Evolutionary conservation across 2,329 filamentous ascomycete genomes (phyloP).

Genomic region (Escovopsis weberi): DNA sequence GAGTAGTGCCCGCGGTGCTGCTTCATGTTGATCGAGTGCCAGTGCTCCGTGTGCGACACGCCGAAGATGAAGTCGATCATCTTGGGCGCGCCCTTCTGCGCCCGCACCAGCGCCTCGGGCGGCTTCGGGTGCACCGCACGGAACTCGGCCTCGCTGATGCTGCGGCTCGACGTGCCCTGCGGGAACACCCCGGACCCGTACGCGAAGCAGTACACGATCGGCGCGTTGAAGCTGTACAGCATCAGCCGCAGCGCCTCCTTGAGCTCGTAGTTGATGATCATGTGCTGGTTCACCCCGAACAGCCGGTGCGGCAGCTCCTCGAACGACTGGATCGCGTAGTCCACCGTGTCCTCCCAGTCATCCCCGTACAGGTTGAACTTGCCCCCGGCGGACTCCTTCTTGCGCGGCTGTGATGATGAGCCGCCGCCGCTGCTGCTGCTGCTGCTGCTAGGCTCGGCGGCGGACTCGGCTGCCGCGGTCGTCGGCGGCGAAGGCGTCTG

Average conservation of each 20-base stretch:
- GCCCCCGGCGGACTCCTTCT: conserved; percentile 13
- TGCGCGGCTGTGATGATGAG: conserved; percentile 3
- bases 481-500: background rate
- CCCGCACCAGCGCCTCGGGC: conserved; percentile 64
- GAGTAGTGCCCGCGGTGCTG: conserved; percentile 93
- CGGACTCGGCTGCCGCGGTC: background rate
- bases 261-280: conserved; percentile 89
- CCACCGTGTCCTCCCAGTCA: conserved; percentile 29
- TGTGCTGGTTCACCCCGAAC: conserved; percentile 93
- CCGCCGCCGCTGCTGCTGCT: background rate
- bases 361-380: conserved; percentile 24
- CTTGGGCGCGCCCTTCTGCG: conserved; percentile 78
- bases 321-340: conserved; percentile 28
- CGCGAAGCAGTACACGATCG: conserved; percentile 91
- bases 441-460: too few species aligned
- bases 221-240: conserved; percentile 80
- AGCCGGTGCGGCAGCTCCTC: conserved; percentile 30
- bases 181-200: conserved; percentile 96
- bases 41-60: conserved; percentile 87
- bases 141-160: conserved; percentile 41
- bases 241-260: conserved; percentile 81
- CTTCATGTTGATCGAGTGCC: conserved; percentile 83
- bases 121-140: conserved; percentile 66
- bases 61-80: conserved; percentile 99
- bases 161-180: conserved; percentile 43